Conservation (phyloP, 73 alveolate species). For the Stentor coeruleus region DNA sequence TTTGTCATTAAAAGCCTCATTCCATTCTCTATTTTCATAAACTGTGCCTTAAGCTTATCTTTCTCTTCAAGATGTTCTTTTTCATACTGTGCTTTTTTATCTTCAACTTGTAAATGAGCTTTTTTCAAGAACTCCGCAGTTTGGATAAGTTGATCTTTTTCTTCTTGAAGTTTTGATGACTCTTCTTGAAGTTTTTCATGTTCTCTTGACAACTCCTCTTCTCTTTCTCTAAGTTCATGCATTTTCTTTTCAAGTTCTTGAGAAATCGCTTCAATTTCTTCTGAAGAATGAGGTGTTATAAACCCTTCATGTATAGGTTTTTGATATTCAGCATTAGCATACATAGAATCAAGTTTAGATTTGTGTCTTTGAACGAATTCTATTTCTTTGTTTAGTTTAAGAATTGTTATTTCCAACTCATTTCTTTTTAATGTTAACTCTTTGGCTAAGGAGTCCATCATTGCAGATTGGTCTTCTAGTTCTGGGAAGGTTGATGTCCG, state of each 20-base stretch:
- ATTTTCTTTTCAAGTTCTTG: not conserved
- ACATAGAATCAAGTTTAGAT: not conserved
- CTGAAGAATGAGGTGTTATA: not conserved
- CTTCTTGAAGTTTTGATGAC: not conserved
- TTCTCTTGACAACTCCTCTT: too few relatives aligned
- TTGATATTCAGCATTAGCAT: not conserved
- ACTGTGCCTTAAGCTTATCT: too few relatives aligned
- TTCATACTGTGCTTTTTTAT: too few relatives aligned
- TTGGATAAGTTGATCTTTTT: too few relatives aligned
- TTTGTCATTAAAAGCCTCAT: too few relatives aligned
- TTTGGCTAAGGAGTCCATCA: not conserved
- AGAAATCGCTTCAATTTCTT: not conserved
- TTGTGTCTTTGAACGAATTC: not conserved
- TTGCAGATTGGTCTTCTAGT: not conserved
- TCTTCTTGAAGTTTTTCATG: not conserved
- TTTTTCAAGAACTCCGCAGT: not conserved
- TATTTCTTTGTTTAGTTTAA: not conserved
- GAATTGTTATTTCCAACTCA: not conserved
- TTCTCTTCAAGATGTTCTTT: too few relatives aligned
- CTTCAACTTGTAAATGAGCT: not conserved
- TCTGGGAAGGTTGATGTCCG: not conserved
- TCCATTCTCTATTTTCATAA: too few relatives aligned
- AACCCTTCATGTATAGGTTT: not conserved
- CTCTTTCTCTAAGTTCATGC: too few relatives aligned
- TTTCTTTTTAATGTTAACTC: not conserved